Percentiles rank a stretch among this genome's conserved stretches.
These are phyloP conservation scores for Scedosporium boydii DNA, from an alignment of 2,329 filamentous ascomycete species.

Conservation along the genomic window DNA sequence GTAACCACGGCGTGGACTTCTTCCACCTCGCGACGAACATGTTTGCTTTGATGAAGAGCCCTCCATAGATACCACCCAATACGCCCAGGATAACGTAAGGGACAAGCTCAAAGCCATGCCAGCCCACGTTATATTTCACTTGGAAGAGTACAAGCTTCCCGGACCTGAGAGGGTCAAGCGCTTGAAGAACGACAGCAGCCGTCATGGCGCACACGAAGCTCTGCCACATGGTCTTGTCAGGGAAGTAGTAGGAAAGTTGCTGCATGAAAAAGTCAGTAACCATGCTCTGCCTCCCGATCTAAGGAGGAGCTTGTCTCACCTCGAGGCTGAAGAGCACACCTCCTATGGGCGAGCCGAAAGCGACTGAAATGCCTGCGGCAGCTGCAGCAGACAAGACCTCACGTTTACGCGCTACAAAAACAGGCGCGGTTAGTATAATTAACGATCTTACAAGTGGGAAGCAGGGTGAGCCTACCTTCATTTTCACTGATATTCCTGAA, in stretches of 20 bases:
- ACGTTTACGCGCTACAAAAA: slow-evolving; percentile 65
- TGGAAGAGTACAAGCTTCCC: slow-evolving; percentile 95
- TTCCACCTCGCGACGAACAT: slow-evolving; percentile 80
- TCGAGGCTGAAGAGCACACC: slow-evolving; percentile 95
- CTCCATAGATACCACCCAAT: slow-evolving; percentile 86
- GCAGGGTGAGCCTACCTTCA: slow-evolving; percentile 50
- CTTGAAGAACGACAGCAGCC: slow-evolving; percentile 87
- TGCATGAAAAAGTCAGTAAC: slow-evolving; percentile 20
- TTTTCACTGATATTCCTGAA: slow-evolving; percentile 76
- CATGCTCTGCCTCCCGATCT: not conserved
- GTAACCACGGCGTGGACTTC: slow-evolving; percentile 53
- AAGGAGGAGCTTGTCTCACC: slow-evolving; percentile 27
- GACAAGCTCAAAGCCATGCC: slow-evolving; percentile 90
- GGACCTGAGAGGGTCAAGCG: slow-evolving; percentile 86
- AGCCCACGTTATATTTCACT: slow-evolving; percentile 81
- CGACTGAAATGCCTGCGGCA: slow-evolving; percentile 85
- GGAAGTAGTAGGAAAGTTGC: slow-evolving; percentile 95
- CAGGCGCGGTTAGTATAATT: slow-evolving; percentile 1
- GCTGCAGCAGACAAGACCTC: slow-evolving; percentile 90
- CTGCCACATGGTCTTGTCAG: slow-evolving; percentile 99
- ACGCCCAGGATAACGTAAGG: slow-evolving; percentile 83
- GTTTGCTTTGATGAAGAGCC: slow-evolving; percentile 89
- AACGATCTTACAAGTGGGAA: not conserved
- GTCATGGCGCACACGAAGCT: slow-evolving; percentile 99
- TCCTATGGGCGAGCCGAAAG: slow-evolving; percentile 88